These are phyloP conservation scores for Aspergillus costaricaensis DNA, from an alignment of 2,329 filamentous ascomycete genomes.

Conservation along the genomic window DNA sequence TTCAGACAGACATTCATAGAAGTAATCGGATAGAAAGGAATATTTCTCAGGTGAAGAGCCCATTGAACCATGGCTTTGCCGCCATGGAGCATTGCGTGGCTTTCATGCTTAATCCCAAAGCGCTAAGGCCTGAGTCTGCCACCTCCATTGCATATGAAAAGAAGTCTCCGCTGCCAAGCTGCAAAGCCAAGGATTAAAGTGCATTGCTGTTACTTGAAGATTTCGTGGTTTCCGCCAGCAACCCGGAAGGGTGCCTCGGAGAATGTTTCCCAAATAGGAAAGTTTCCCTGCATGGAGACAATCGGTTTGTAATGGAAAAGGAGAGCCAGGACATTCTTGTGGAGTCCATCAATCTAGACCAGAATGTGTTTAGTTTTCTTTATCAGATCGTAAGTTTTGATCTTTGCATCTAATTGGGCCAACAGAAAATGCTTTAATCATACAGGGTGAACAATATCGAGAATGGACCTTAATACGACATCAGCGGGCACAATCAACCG, in stretches of 20 bases:
- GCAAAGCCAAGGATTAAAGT: background rate
- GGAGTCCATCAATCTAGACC: background rate
- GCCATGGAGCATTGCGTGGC: no score
- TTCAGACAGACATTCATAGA: no score
- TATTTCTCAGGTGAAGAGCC: no score
- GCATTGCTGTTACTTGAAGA: background rate
- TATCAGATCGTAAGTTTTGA: background rate
- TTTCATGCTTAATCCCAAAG: background rate
- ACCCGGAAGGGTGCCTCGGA: background rate
- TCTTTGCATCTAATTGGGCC: background rate
- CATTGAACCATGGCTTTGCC: no score
- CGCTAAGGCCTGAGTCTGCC: background rate
- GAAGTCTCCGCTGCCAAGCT: slow-evolving; percentile 1
- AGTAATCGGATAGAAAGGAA: no score
- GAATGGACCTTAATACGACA: no score
- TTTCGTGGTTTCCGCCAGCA: background rate
- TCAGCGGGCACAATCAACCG: no score
- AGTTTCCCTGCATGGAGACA: background rate
- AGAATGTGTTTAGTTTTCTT: background rate
- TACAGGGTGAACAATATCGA: no score
- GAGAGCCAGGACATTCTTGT: background rate
- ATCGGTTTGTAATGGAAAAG: slow-evolving; percentile 1
- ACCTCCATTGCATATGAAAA: background rate
- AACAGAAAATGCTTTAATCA: no score
- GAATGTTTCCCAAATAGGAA: slow-evolving; percentile 5